These are phyloP conservation scores for Drechslerella dactyloides DNA, from an alignment of 2,329 filamentous ascomycete genomes.

Conservation along the genomic window DNA sequence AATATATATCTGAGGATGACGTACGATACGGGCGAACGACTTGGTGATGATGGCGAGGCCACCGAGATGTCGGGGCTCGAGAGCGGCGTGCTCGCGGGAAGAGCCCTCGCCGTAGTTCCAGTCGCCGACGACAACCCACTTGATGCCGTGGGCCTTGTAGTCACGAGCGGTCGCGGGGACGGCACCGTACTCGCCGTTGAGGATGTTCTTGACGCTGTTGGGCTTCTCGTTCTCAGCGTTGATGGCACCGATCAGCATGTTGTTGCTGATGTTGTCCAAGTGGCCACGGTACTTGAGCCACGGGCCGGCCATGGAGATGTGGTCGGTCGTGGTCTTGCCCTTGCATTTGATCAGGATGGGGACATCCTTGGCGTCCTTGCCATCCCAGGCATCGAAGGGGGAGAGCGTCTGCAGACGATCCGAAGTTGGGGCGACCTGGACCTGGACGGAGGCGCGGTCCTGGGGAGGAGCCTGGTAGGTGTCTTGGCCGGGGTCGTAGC, in stretches of 20 bases:
- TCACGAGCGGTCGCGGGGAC: constrained; percentile 94
- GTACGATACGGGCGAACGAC: constrained; percentile 89
- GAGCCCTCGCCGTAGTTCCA: constrained; percentile 99
- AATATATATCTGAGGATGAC: constrained; percentile 53
- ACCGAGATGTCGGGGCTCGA: constrained; percentile 96
- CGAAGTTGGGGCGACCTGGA: constrained; percentile 84
- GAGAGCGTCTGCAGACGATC: constrained; percentile 92
- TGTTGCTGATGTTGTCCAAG: constrained; percentile 99
- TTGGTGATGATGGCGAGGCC: constrained; percentile 96
- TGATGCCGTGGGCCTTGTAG: constrained; percentile 96
- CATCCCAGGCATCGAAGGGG: constrained; percentile 87
- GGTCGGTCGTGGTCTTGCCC: constrained; percentile 96
- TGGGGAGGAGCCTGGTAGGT: constrained; percentile 94
- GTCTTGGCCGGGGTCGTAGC: constrained; percentile 89
- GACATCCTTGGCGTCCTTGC: constrained; percentile 82
- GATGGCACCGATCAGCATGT: constrained; percentile 97
- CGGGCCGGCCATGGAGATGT: constrained; percentile 95
- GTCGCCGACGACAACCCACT: constrained; percentile 97
- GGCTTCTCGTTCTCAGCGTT: constrained; percentile 95
- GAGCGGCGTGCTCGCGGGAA: constrained; percentile 96
- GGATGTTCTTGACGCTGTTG: constrained; percentile 94
- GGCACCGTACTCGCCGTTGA: constrained; percentile 80
- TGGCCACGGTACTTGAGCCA: constrained; percentile 99
- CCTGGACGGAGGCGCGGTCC: constrained; percentile 74
- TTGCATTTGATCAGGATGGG: constrained; percentile 95